Evolutionary conservation across 345 rosid genomes (phyloP).

Genomic region (Brassica carinata): DNA sequence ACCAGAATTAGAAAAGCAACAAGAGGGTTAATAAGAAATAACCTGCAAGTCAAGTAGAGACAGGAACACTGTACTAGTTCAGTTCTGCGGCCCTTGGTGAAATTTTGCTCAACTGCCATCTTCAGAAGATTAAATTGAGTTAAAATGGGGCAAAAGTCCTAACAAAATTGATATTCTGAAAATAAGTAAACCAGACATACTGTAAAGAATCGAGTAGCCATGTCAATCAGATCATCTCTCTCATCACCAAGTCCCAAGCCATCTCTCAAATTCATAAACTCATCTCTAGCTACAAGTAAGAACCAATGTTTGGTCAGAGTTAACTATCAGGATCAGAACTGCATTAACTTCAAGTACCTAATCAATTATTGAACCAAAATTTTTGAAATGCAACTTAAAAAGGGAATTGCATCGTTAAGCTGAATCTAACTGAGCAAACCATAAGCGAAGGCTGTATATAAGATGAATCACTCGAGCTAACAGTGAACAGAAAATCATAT

Average conservation of each 20-base stretch:
- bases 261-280: constrained; percentile 52
- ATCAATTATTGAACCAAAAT: background rate
- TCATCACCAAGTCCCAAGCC: constrained; percentile 70
- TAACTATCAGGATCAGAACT: background rate
- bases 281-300: constrained; percentile 58
- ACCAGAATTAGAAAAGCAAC: background rate
- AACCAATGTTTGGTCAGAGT: constrained; percentile 14
- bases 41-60: constrained; percentile 94
- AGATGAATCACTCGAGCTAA: background rate
- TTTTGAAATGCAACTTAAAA: background rate
- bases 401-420: background rate
- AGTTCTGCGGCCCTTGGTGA: constrained; percentile 81
- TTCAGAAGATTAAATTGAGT: constrained; percentile 39
- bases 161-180: background rate
- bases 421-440: background rate
- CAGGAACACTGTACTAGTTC: constrained; percentile 87
- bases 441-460: background rate
- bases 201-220: constrained; percentile 57
- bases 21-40: constrained; percentile 29
- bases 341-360: background rate
- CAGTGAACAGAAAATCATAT: background rate
- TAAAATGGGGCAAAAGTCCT: background rate
- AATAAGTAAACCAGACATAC: constrained; percentile 49
- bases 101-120: constrained; percentile 77
- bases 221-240: constrained; percentile 52